Base-by-base conservation (phyloP, 768 basidiomycete species). In the Boletus tylopilopsis region DNA sequence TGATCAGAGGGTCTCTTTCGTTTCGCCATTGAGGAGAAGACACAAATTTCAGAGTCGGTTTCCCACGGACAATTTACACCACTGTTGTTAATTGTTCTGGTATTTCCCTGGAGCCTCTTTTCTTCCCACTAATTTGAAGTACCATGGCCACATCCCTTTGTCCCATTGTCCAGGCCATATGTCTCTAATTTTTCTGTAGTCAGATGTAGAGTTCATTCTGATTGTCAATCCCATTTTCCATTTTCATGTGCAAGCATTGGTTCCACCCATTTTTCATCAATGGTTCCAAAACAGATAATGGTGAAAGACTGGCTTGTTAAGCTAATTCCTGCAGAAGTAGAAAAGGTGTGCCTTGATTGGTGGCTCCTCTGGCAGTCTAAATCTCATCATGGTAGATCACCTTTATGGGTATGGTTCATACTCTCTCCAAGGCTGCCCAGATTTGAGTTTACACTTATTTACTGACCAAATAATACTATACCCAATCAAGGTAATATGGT, bases 251-350 rank as follows among this genome's bases (percentile, higher is more conserved):
- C 70, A 34, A 60, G 71, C 18, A 62, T 74, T 49, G 70, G 74
- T 32, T 74, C 78, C 29, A 75, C 75, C 56, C 77, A 84, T 46
- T 80, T 84, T 60, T 81, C 80, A 41, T 85, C 86, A n/a, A 76
- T 84, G 15, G 71, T 76, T 37, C 64, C 80, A 25, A 87, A 85
- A 70, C 80, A 80, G 37, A 76, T 80, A 51, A 83, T 90, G 23
- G 80, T 98, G 67, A 95, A 94, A 76, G 93, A 97, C 72, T 81
- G 92, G 45, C 78, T 98, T 53, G 82, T 90, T 29, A 90, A 96
- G 73, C 82, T 97, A 70, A 97, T 98, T 62, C 95, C 95, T 50
- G 76, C 77, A 54, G 87, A 95, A 66, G 79, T 51, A 68, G 77
- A 54, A 73, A 76, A 61, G 64, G 74, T 52, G 38, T 29, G n/a